Conservation (phyloP, 1,139 yeast genomes). For the Suhomyces yuchorum region DNA sequence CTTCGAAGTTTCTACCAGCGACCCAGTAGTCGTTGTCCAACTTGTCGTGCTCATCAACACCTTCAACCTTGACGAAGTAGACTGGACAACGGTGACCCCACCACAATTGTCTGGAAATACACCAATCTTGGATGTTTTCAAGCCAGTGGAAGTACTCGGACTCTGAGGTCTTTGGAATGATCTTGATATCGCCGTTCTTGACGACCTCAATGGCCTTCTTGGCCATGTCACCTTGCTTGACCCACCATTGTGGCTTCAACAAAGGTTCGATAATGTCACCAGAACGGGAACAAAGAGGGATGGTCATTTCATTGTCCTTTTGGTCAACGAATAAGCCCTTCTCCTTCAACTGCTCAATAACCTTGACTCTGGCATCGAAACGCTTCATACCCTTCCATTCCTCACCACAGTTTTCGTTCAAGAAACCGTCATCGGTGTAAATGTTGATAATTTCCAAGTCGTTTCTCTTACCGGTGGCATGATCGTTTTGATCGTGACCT, state of each 20-base stretch:
- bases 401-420: constrained; percentile 88
- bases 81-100: constrained; percentile 99
- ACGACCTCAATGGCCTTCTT: constrained; percentile 85
- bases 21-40: constrained; percentile 82
- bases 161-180: constrained; percentile 87
- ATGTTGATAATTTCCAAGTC: constrained; percentile 85
- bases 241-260: constrained; percentile 99
- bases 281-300: constrained; percentile 92
- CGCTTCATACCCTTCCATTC: constrained; percentile 90
- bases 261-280: constrained; percentile 96
- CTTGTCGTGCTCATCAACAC: constrained; percentile 54
- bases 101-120: constrained; percentile 98
- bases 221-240: constrained; percentile 88
- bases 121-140: constrained; percentile 97
- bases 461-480: constrained; percentile 93
- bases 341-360: constrained; percentile 77
- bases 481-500: constrained; percentile 97
- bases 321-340: constrained; percentile 79
- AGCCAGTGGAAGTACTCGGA: constrained; percentile 95
- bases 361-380: constrained; percentile 88
- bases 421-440: constrained; percentile 85
- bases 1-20: constrained; percentile 80
- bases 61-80: constrained; percentile 82
- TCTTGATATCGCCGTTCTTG: constrained; percentile 74
- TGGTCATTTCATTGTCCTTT: constrained; percentile 91